Base-by-base conservation (phyloP, 2,329 filamentous ascomycete species). In the Verticillium zaregamsianum region DNA sequence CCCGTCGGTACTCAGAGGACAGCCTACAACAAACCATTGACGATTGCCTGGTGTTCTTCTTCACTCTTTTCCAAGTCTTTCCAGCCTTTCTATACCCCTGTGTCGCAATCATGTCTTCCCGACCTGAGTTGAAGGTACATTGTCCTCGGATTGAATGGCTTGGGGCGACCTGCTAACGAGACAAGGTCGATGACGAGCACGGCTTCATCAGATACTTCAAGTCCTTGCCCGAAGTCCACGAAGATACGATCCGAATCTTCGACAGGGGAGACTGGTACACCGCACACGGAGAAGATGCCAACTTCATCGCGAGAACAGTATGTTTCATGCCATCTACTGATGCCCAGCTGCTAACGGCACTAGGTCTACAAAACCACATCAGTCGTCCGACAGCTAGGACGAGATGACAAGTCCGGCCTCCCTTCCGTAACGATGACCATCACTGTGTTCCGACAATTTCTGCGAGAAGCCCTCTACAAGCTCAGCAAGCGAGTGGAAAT, bases 181-280 rank as follows among this genome's bases (percentile, higher is more conserved):
- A 31, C 35, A 59, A 93, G 90, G 92, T 98, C 73, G 96, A 99
- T 71, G 95, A 99, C 73, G 95, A 99, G 80, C 88, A 90, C 72
- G 93, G 94, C 68, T 99, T 99, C 82, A 97, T 98, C 79, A 92
- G 90, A 68, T 96, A 93, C 79, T 99, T 96, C 82, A 94, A 94
- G 69, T 90, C 88, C n/a, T 83, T 99, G 3, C 87, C 92, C 6
- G 70, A 80, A 15, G 86, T 87, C 59, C 86, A 87, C 68, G 84
- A 87, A 45, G 90, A 91, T 60, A 93, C 92, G 0, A 84, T 99
- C 60, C 89, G 95, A 60, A 90, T 99, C 63, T 98, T 98, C 72
- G 93, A 98, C 71, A 88, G 95, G 66, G 90, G 91, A 39, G 95
- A 99, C 73, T 99, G 89, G 85, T 97, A 97, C 75, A 97, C 94